phyloP scores from a whole-genome alignment of 208 protist genomes.

The Blechomonas ayalai region DNA sequence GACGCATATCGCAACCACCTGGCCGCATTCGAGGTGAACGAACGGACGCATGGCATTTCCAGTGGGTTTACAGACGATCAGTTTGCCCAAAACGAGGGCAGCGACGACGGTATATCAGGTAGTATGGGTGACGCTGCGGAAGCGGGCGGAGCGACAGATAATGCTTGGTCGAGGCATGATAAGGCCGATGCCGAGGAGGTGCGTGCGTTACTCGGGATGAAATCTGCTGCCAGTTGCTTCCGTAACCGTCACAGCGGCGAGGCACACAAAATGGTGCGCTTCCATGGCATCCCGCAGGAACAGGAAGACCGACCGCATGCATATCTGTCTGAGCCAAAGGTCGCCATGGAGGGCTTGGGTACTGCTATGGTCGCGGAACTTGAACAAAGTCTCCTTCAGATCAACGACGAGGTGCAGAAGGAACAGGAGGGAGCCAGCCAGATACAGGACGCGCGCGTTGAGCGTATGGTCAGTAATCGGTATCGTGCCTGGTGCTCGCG shows the following conservation, averaged over 20 bases:
- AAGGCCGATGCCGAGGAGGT: background rate
- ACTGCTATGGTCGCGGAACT: constrained; percentile 6
- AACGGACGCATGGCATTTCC: background rate
- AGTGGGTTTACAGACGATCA: constrained; percentile 2
- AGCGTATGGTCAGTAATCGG: constrained; percentile 2
- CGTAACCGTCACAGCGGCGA: background rate
- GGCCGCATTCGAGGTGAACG: constrained; percentile 1
- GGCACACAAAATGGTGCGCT: constrained; percentile 1
- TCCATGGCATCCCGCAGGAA: constrained; percentile 1
- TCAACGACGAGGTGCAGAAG: constrained; percentile 3
- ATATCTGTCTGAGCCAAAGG: constrained; percentile 2
- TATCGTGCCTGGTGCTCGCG: constrained; percentile 7
- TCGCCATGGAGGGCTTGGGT: background rate
- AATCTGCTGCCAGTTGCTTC: constrained; percentile 1
- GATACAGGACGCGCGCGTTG: background rate
- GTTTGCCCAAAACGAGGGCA: constrained; percentile 1
- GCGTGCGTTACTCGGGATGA: constrained; percentile 1
- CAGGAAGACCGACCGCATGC: constrained; percentile 1
- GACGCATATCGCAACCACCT: background rate
- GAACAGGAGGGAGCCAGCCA: constrained; percentile 1
- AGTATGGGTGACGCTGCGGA: too few species aligned
- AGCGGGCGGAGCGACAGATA: too few species aligned
- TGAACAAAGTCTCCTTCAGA: constrained; percentile 6
- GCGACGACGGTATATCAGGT: too few species aligned
- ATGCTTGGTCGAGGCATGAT: too few species aligned